Base-by-base conservation (phyloP, 2,329 filamentous ascomycete genomes). In the Tolypocladium tundrense region DNA sequence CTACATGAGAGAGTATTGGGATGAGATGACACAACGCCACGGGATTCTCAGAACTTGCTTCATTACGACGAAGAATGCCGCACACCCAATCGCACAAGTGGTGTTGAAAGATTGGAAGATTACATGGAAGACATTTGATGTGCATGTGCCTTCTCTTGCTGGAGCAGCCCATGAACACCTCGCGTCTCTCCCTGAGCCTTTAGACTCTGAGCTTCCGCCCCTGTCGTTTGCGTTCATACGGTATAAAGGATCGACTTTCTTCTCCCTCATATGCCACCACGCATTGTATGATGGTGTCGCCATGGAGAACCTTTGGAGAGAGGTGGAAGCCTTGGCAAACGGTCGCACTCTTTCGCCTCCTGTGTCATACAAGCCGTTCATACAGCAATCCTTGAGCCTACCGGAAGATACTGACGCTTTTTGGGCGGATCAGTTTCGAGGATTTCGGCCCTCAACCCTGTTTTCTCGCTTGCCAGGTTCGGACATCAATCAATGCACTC, bases 231-330 rank as follows among this genome's bases (percentile, higher is more conserved):
- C 74, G 0, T 55, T 77, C 0, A 70, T 83, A 27, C 61, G 63
- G 11, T 64, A 70, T 1, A 64, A 65, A 7, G 67, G 64, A 0
- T 66, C 60, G 0, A 55, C 59, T 0, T 78, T 77, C 50, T 64
- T 79, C 1, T 86, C 75, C 0, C 79, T 79, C 54, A 70, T 77
- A 42, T 85, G 76, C 64, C 91, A 96, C 65, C 92, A 97, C 72
- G 89, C 90, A 2, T 75, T 96, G 0, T 96, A 96, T 65, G 92
- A 97, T 71, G 92, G 88, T 0, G 84, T 88, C 41, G 90, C 91
- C 0, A 87, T 96, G 66, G 75, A 79, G 1, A 77, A 79, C 10
- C 75, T 97, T 0, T 79, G 93, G 31, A 70, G 81, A 0, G 91
- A 96, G 65, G 75, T 95, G 1, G 85, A 94, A 64, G 68, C 75